Percentiles rank a stretch among this genome's conserved stretches.
Conservation (phyloP, 2,329 filamentous ascomycete species). For the Cyphellophora europaea region DNA sequence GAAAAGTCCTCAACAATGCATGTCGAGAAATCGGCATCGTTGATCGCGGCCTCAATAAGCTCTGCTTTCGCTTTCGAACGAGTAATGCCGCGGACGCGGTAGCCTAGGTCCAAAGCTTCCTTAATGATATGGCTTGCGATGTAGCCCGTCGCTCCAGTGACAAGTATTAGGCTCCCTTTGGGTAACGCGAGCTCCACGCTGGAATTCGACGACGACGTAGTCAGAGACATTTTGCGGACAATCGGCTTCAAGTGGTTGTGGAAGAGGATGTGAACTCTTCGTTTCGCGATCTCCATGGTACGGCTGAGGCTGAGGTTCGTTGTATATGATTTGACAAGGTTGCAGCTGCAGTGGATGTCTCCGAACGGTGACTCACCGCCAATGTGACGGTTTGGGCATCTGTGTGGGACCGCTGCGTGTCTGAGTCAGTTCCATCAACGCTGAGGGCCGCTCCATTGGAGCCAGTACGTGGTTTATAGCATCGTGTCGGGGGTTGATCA, state of each 20-base stretch:
- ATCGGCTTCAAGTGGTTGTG: not conserved
- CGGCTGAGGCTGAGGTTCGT: too few species aligned
- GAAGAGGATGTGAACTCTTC: constrained; percentile 2
- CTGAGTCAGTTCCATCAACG: too few species aligned
- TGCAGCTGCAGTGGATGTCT: too few species aligned
- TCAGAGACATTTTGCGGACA: constrained; percentile 1
- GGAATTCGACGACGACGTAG: not conserved
- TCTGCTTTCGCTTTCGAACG: constrained; percentile 24
- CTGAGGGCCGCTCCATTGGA: too few species aligned
- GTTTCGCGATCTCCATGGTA: constrained; percentile 2
- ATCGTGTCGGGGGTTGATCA: too few species aligned
- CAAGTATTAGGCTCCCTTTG: constrained; percentile 24
- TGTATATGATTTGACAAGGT: too few species aligned
- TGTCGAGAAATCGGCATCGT: constrained; percentile 24
- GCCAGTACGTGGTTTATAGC: too few species aligned
- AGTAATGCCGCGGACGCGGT: constrained; percentile 36
- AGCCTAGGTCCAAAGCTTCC: constrained; percentile 33
- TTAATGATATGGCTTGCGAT: constrained; percentile 32
- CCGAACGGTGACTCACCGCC: too few species aligned
- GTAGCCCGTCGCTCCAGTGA: constrained; percentile 39
- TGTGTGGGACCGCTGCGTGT: too few species aligned
- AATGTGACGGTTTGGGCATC: too few species aligned
- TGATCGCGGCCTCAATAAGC: constrained; percentile 23
- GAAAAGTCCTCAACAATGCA: constrained; percentile 25
- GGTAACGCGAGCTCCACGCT: constrained; percentile 6